A percentile compares a stretch with the other conserved stretches of the same genome.
Evolutionary conservation across 2,329 filamentous ascomycete genomes (phyloP).

Genomic region (Fusarium marasasianum): DNA sequence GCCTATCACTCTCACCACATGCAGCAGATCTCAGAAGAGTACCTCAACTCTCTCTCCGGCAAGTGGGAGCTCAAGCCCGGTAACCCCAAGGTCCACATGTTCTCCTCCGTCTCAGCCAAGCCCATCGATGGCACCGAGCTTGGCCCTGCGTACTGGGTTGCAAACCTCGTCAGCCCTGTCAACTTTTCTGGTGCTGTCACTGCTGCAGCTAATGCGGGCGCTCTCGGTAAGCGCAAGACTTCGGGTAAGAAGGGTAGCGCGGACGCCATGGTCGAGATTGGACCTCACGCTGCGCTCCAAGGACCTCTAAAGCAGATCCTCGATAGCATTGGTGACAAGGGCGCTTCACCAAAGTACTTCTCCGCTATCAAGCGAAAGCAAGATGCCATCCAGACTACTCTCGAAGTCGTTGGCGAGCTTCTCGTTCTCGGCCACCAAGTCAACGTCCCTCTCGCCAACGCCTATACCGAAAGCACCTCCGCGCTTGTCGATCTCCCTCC

Average conservation of each 20-base stretch:
- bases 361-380: not conserved
- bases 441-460: not conserved
- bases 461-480: not conserved
- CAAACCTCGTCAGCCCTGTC: not conserved
- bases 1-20: not conserved
- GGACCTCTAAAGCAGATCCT: not conserved
- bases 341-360: not conserved
- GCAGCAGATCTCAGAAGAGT: not conserved
- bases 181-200: not conserved
- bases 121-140: not conserved
- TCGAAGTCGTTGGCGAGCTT: not conserved
- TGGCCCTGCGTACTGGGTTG: not conserved
- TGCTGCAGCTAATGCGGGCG: not conserved
- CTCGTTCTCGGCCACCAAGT: not conserved
- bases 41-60: not conserved
- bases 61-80: not conserved
- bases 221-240: not conserved
- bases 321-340: not conserved
- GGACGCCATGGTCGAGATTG: not conserved
- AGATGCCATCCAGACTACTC: not conserved
- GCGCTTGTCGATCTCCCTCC: not conserved
- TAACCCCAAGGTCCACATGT: not conserved
- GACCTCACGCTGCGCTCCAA: not conserved
- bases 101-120: not conserved
- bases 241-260: not conserved